phyloP scores from a whole-genome alignment of 306 rosid genomes.

The Parietaria judaica region DNA sequence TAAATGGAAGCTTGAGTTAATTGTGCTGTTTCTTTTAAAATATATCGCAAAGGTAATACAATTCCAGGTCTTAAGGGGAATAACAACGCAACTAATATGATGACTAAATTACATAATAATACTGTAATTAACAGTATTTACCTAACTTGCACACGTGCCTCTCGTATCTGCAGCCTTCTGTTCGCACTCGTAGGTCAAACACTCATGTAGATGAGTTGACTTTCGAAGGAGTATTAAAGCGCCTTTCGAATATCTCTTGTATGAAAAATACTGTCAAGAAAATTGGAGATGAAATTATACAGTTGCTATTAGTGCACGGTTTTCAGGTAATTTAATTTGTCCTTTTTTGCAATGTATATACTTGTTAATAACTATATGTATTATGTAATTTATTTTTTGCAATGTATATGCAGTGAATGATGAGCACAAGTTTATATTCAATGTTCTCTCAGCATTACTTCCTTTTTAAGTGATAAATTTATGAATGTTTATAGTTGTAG shows the following conservation, averaged over 20 bases:
- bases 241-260: constrained; percentile 47
- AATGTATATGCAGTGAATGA: background rate
- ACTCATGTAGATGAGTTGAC: constrained; percentile 39
- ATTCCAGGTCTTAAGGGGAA: background rate
- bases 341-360: background rate
- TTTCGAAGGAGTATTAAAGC: constrained; percentile 58
- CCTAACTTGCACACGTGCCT: too few species aligned
- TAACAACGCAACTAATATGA: too few species aligned
- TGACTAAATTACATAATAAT: too few species aligned
- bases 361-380: background rate
- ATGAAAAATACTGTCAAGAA: constrained; percentile 57
- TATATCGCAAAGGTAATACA: constrained; percentile 60
- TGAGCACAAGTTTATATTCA: background rate
- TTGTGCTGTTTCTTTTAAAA: constrained; percentile 73
- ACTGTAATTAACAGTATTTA: too few species aligned
- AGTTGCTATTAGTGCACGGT: constrained; percentile 79
- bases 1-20: constrained; percentile 76
- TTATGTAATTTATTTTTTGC: background rate
- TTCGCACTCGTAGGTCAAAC: constrained; percentile 64
- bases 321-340: constrained; percentile 55
- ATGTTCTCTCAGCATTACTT: background rate
- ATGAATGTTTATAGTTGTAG: too few species aligned
- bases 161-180: constrained; percentile 51
- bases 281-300: constrained; percentile 47
- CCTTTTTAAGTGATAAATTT: too few species aligned